A percentile compares a stretch with the other conserved stretches of the same genome.
phyloP scores from a whole-genome alignment of 2,329 filamentous ascomycete species.

The Trichoderma sp. region DNA sequence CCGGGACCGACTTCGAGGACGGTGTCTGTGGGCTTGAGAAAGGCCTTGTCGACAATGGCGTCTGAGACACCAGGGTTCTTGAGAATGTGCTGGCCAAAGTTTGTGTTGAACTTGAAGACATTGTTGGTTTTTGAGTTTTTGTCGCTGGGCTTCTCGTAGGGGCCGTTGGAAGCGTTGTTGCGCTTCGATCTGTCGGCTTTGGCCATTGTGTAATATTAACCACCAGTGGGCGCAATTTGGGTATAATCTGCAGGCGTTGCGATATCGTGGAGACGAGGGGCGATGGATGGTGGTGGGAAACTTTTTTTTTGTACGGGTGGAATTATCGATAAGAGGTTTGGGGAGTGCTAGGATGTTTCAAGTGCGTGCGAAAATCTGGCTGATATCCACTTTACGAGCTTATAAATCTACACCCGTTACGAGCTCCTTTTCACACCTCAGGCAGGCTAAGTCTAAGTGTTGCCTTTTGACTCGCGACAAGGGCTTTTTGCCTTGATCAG shows the following conservation, averaged over 20 bases:
- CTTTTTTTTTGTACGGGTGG: conserved; percentile 25
- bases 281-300: conserved; percentile 27
- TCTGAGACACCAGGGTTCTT: conserved; percentile 87
- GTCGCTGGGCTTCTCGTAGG: conserved; percentile 45
- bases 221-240: background rate
- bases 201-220: conserved; percentile 46
- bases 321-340: conserved; percentile 32
- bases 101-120: conserved; percentile 96
- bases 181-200: conserved; percentile 57
- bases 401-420: background rate
- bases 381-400: rapidly evolving
- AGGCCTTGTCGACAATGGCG: conserved; percentile 71
- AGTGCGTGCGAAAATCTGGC: background rate
- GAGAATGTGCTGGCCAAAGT: conserved; percentile 84
- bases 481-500: conserved; percentile 7
- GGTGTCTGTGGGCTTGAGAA: conserved; percentile 84
- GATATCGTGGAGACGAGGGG: conserved; percentile 26
- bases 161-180: conserved; percentile 46
- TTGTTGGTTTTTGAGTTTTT: conserved; percentile 60
- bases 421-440: conserved; percentile 19
- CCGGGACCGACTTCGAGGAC: conserved; percentile 93
- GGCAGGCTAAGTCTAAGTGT: conserved; percentile 9
- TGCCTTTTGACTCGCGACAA: conserved; percentile 16
- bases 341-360: background rate
- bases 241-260: conserved; percentile 28